Percentiles rank a stretch among this genome's conserved stretches.
Conservation (phyloP, 495 filamentous ascomycete genomes). For the Penicillium simplicissimum region DNA sequence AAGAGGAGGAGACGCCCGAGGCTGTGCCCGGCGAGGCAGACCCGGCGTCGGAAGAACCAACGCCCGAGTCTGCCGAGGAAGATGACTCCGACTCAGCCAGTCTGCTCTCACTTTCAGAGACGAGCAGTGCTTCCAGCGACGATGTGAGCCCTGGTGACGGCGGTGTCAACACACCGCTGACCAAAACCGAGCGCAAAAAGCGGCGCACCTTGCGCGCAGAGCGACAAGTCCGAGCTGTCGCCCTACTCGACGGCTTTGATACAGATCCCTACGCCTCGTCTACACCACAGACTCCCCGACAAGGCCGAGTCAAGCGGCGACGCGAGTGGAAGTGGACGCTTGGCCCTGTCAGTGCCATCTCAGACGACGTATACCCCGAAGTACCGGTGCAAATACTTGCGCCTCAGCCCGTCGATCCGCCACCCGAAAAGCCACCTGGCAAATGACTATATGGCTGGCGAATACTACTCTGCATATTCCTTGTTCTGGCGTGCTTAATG, state of each 20-base stretch:
- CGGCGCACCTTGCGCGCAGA: conserved; percentile 40
- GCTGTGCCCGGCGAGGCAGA: conserved; percentile 12
- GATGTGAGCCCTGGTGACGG: conserved; percentile 32
- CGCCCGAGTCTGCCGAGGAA: conserved; percentile 41
- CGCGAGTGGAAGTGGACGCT: conserved; percentile 62
- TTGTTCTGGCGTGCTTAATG: conserved; percentile 8
- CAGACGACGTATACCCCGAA: not conserved
- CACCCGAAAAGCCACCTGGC: not conserved
- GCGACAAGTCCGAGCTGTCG: conserved; percentile 45
- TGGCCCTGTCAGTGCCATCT: conserved; percentile 34
- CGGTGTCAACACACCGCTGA: conserved; percentile 8
- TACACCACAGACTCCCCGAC: conserved; percentile 52
- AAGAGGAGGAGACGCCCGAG: conserved; percentile 11
- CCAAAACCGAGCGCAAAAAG: conserved; percentile 39
- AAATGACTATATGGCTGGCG: not conserved
- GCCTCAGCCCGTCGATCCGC: not conserved
- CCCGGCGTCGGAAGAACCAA: not conserved
- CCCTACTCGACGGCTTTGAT: conserved; percentile 41
- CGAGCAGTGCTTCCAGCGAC: conserved; percentile 43
- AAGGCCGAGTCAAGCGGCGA: conserved; percentile 50
- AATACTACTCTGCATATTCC: not conserved
- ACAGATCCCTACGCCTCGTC: conserved; percentile 32
- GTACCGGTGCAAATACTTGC: not conserved
- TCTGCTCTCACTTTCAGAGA: conserved; percentile 33
- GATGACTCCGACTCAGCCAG: conserved; percentile 42